Base-by-base conservation (phyloP, 805 yeast species). In the Saccharomycopsis fodiens region DNA sequence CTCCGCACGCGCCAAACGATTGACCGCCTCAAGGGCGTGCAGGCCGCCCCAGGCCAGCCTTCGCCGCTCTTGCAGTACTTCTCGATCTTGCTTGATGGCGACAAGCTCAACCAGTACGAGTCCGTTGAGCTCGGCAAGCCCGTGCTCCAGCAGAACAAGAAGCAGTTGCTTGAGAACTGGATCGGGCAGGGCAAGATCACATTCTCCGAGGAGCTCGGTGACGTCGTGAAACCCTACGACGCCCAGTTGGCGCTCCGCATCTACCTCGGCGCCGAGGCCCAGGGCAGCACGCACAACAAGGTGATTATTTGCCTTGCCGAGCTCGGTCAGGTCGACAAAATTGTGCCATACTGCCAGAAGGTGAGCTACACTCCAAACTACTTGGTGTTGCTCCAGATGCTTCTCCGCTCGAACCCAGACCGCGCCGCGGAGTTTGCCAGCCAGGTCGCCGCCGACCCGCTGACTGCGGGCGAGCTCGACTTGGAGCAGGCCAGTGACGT, bases 371-470 rank as follows among this genome's bases (percentile, higher is more conserved):
- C 77, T 56, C 97, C 99, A 50, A 95, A 93, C 67, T 93, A 79
- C 65, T 78, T 93, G 41, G 82, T 85, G 50, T 73, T 93, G 67
- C 78, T 93, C 57, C 96, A 95, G 62, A 85, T 86, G 66, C 76
- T 93, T 57, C 79, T 91, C 40, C 81, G 97, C 64, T 79, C 85
- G 21, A 88, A 85, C 63, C 96, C 99, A n/a, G 99, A 93, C 59
- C 86, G 87, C 65, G 98, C 97, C 22, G 85, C 96, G 35, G 98
- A 93, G 66, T 93, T 93, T 68, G 97, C 98, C 13, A 79, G 87
- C 34, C 83, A 88, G 53, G 74, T 93, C 52, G 74, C 86, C 53
- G 73, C 79, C 54, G 71, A 74, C 38, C 83, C 85, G 38, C 78
- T 74, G 40, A 68, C 75, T 27, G 73, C 78, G 30, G 60, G 69